Percentiles rank a stretch among this genome's conserved stretches.
phyloP scores from a whole-genome alignment of 1,284 basidiomycete species.

The Melanopsichium pennsylvanicum region DNA sequence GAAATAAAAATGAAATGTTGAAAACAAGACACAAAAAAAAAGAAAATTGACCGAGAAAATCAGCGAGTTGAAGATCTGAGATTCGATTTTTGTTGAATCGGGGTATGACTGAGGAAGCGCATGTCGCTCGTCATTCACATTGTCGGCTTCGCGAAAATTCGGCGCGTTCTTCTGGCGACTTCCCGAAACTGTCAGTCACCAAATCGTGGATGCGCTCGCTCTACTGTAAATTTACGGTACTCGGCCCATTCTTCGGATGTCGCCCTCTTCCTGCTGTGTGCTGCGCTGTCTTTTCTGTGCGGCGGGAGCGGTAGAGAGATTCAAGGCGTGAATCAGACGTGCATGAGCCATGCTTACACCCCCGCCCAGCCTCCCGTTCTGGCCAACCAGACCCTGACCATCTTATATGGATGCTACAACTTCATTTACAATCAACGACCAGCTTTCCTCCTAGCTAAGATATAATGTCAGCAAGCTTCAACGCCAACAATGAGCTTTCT shows the following conservation, averaged over 20 bases:
- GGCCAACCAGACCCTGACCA: too few relatives aligned
- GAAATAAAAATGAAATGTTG: too few relatives aligned
- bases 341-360: conserved; percentile 1
- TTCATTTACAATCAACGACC: too few relatives aligned
- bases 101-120: too few relatives aligned
- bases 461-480: not conserved
- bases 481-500: conserved; percentile 11
- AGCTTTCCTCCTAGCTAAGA: too few relatives aligned
- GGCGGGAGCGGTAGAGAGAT: not conserved
- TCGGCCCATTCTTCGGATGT: too few relatives aligned
- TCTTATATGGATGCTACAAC: not conserved
- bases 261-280: too few relatives aligned
- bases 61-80: not conserved
- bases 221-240: too few relatives aligned
- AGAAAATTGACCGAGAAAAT: conserved; percentile 15
- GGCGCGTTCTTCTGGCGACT: conserved; percentile 11
- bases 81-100: conserved; percentile 6
- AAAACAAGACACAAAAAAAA: too few relatives aligned
- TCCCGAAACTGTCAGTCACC: conserved; percentile 9
- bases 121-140: too few relatives aligned
- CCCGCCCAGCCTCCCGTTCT: too few relatives aligned
- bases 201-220: not conserved
- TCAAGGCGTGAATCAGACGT: conserved; percentile 1
- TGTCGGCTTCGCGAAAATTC: conserved; percentile 33
- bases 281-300: too few relatives aligned